Evolutionary conservation across 1,284 basidiomycete species (phyloP).

Genomic region (Malassezia obtusa): DNA sequence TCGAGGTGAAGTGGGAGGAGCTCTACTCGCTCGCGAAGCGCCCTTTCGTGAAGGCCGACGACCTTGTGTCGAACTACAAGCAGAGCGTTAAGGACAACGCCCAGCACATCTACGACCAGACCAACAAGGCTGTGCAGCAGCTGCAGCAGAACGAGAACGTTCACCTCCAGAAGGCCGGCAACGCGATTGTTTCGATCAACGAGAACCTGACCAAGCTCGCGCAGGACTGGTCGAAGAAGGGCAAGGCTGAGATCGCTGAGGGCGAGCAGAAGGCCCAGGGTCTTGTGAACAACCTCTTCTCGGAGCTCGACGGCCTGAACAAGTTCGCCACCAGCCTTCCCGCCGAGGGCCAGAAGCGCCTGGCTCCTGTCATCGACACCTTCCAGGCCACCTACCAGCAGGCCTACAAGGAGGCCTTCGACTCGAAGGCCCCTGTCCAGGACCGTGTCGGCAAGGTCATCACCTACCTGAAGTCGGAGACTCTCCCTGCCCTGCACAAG

Average conservation of each 20-base stretch:
- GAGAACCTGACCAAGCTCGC: constrained; percentile 33
- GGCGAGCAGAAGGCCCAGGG: constrained; percentile 38
- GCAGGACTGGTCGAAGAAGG: constrained; percentile 29
- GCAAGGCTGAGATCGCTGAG: constrained; percentile 33
- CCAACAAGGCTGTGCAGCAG: constrained; percentile 35
- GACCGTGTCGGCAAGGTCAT: constrained; percentile 36
- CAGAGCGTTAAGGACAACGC: constrained; percentile 24
- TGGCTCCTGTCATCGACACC: constrained; percentile 38
- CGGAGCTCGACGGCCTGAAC: constrained; percentile 37
- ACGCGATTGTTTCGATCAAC: constrained; percentile 16
- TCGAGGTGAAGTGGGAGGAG: constrained; percentile 39
- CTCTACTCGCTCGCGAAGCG: constrained; percentile 28
- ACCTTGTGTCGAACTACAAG: constrained; percentile 27
- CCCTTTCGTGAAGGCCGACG: constrained; percentile 28
- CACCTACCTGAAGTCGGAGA: constrained; percentile 37
- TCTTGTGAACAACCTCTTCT: constrained; percentile 1
- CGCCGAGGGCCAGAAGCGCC: constrained; percentile 38
- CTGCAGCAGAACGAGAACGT: constrained; percentile 38
- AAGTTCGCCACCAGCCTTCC: constrained; percentile 35
- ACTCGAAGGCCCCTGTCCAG: constrained; percentile 29
- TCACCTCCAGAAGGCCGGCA: constrained; percentile 31
- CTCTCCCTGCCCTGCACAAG: constrained; percentile 42
- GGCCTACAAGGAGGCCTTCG: constrained; percentile 35
- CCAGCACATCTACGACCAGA: constrained; percentile 10
- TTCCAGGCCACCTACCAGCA: constrained; percentile 40